Conservation (phyloP, 2,329 filamentous ascomycete species). For the Dothistroma pini region DNA sequence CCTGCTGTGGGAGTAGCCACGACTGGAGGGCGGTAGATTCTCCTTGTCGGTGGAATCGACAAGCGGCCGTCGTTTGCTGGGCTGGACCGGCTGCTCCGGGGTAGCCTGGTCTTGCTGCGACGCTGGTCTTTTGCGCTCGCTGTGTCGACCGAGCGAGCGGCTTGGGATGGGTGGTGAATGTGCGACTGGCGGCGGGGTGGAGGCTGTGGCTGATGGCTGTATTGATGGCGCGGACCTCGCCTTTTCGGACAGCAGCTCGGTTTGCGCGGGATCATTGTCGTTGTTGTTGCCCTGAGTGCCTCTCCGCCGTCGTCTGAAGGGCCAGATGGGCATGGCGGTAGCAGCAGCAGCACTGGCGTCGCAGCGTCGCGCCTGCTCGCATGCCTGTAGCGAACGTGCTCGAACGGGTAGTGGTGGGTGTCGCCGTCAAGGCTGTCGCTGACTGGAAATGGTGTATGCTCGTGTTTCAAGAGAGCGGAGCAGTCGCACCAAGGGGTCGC, state of each 20-base stretch:
- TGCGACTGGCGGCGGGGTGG: slow-evolving; percentile 2
- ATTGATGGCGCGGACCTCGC: slow-evolving; percentile 42
- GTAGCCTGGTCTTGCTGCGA: slow-evolving; percentile 14
- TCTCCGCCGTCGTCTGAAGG: slow-evolving; percentile 67
- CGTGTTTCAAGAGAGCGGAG: neutral
- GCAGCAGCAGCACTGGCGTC: slow-evolving; percentile 4
- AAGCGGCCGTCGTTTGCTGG: slow-evolving; percentile 8
- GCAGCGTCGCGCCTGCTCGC: slow-evolving; percentile 6
- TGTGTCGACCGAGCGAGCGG: slow-evolving; percentile 21
- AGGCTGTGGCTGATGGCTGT: slow-evolving; percentile 5
- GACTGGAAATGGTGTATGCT: neutral
- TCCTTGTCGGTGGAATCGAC: slow-evolving; percentile 22
- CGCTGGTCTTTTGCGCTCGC: slow-evolving; percentile 14
- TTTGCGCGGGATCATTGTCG: slow-evolving; percentile 22
- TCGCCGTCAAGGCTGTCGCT: neutral
- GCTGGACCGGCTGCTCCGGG: slow-evolving; percentile 7
- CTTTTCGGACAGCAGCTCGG: slow-evolving; percentile 43
- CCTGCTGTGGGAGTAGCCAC: slow-evolving; percentile 37
- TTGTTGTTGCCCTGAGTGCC: slow-evolving; percentile 11
- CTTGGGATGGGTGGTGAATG: slow-evolving; percentile 9
- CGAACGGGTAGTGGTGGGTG: neutral
- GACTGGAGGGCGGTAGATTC: slow-evolving; percentile 19
- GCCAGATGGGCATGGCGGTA: slow-evolving; percentile 71
- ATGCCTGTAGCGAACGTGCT: slow-evolving; percentile 14
- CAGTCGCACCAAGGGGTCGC: neutral